These are phyloP conservation scores for Rhodotorula sp. DNA, from an alignment of 1,284 basidiomycete species.

Conservation along the genomic window DNA sequence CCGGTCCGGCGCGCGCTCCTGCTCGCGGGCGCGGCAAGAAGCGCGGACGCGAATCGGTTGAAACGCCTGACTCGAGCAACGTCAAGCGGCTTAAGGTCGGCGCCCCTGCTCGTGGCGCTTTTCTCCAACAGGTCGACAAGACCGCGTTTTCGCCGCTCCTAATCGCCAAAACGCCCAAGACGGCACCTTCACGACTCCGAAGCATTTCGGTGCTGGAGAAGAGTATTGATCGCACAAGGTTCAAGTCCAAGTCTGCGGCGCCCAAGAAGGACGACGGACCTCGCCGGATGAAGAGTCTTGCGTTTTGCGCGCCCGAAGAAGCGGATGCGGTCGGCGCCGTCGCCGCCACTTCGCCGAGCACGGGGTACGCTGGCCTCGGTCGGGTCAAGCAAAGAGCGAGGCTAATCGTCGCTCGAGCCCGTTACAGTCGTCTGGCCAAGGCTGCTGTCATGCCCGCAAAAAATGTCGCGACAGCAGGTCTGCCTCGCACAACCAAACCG, in stretches of 20 bases:
- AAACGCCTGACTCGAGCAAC: not conserved
- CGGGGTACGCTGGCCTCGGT: not conserved
- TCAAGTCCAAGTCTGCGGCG: not conserved
- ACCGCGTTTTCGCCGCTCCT: conserved; percentile 16
- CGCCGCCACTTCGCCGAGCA: not conserved
- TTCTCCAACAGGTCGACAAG: not conserved
- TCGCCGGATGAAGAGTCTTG: not conserved
- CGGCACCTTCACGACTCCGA: not conserved
- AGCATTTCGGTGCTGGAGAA: not conserved
- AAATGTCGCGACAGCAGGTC: too few species aligned
- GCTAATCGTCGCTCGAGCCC: too few species aligned
- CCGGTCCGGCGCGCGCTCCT: not conserved
- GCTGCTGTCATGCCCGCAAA: too few species aligned
- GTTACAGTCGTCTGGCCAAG: too few species aligned
- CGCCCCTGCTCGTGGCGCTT: conserved; percentile 2
- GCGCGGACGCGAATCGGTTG: not conserved
- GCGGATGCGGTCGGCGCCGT: not conserved
- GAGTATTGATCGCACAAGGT: not conserved
- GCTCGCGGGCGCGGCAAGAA: not conserved
- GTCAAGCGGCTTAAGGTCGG: conserved; percentile 13
- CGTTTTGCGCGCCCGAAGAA: not conserved
- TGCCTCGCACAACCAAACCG: not conserved
- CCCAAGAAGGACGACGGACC: not conserved
- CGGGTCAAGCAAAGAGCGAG: too few species aligned
- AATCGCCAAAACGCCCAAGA: not conserved